phyloP scores from a whole-genome alignment of 2,329 filamentous ascomycete genomes.

The Camptophora hylomeconis region DNA sequence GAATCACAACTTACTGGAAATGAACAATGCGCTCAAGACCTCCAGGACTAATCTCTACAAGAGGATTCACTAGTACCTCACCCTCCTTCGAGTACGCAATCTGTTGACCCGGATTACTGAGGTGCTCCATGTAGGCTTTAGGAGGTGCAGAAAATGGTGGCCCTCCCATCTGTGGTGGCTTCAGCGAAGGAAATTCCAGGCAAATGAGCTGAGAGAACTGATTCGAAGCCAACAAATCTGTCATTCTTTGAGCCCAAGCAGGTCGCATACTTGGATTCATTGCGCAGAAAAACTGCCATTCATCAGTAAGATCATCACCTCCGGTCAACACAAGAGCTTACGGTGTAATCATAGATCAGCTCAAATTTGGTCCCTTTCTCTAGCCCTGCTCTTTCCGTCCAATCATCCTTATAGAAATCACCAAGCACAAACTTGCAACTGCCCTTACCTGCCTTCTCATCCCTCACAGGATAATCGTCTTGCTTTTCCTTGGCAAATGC shows the following conservation, averaged over 20 bases:
- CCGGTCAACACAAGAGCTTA: slow-evolving; percentile 21
- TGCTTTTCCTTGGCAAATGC: slow-evolving; percentile 21
- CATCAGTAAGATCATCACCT: background rate
- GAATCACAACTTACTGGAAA: too few relatives aligned
- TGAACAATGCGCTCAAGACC: slow-evolving; percentile 37
- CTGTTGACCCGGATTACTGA: slow-evolving; percentile 55
- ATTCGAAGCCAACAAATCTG: slow-evolving; percentile 37
- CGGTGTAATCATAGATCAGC: slow-evolving; percentile 51
- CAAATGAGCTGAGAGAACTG: slow-evolving; percentile 42
- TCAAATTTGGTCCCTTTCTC: slow-evolving; percentile 25
- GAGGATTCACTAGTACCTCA: slow-evolving; percentile 34
- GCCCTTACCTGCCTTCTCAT: slow-evolving; percentile 25
- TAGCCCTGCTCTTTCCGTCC: slow-evolving; percentile 24
- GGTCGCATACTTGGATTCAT: slow-evolving; percentile 42
- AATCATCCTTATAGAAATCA: slow-evolving; percentile 33
- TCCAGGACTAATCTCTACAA: slow-evolving; percentile 27
- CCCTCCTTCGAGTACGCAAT: slow-evolving; percentile 48
- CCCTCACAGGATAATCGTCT: slow-evolving; percentile 24
- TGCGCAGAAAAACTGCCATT: slow-evolving; percentile 46
- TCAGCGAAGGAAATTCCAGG: slow-evolving; percentile 68
- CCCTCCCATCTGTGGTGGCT: slow-evolving; percentile 50
- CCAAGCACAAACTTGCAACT: slow-evolving; percentile 29
- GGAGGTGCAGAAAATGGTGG: slow-evolving; percentile 62
- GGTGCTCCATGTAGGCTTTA: slow-evolving; percentile 57
- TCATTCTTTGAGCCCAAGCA: slow-evolving; percentile 43